phyloP scores from a whole-genome alignment of 768 basidiomycete genomes.

The Kwoniella botswanensis region DNA sequence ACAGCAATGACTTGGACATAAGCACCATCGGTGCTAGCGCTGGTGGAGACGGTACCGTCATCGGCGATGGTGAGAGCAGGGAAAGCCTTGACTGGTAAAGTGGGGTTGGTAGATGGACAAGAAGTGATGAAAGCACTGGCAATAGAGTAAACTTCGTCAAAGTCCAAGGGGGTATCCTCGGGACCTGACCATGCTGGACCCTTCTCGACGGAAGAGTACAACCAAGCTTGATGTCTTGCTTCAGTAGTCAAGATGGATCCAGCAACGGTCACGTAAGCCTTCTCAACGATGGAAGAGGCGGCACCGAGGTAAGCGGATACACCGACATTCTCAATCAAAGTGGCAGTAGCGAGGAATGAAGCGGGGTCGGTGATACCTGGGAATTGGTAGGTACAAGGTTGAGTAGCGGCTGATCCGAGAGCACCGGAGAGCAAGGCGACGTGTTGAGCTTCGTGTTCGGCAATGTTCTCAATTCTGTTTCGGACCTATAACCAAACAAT shows the following conservation, averaged over 20 bases:
- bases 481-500: slow-evolving; percentile 20
- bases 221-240: slow-evolving; percentile 70
- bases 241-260: slow-evolving; percentile 70
- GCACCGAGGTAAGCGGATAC: slow-evolving; percentile 69
- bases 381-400: slow-evolving; percentile 70
- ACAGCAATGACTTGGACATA: slow-evolving; percentile 63
- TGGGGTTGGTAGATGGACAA: slow-evolving; percentile 66
- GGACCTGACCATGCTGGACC: slow-evolving; percentile 66
- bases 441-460: slow-evolving; percentile 66
- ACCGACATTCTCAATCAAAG: slow-evolving; percentile 66
- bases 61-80: slow-evolving; percentile 60
- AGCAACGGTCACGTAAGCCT: slow-evolving; percentile 64
- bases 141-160: slow-evolving; percentile 63
- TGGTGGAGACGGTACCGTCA: slow-evolving; percentile 51
- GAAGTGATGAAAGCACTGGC: slow-evolving; percentile 63
- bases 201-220: slow-evolving; percentile 64
- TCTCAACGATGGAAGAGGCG: slow-evolving; percentile 58
- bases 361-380: slow-evolving; percentile 61
- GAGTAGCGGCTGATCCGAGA: slow-evolving; percentile 62
- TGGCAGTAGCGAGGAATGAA: slow-evolving; percentile 64
- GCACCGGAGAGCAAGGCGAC: slow-evolving; percentile 63
- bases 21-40: slow-evolving; percentile 47
- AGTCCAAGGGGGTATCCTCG: slow-evolving; percentile 64
- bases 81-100: slow-evolving; percentile 65
- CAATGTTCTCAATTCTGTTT: slow-evolving; percentile 62